Base-by-base conservation (phyloP, 2,329 filamentous ascomycete genomes). In the Xylariaceae sp. region DNA sequence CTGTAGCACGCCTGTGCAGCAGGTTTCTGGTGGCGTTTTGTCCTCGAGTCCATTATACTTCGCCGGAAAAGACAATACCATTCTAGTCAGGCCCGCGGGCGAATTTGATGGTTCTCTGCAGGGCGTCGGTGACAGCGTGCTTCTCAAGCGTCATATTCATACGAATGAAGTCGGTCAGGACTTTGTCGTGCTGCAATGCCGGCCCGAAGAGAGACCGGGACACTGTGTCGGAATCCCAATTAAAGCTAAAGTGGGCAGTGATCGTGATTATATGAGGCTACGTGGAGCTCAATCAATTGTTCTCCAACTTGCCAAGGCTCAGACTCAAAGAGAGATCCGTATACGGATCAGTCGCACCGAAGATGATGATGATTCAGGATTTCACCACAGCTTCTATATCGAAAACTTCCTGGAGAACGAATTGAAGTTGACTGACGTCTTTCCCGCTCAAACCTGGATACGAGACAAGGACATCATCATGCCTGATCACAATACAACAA, bases 121-220 rank as follows among this genome's bases (percentile, higher is more conserved):
- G 19, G 32, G n/a, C 3, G 11, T 18, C 2, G 32, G 41, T 22
- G 18, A 26, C 4, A 28, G 32, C 37, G 24, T 43, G 28, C 13
- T 22, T 7, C 9, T 37, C 12, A 24, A 15, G 12, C 41, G 37
- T 15, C 12, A 18, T 19, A 9, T 43, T 8, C 19, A 39, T 19
- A 35, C 12, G 22, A 19, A 43, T 19, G 30, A 19, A 4, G 24
- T 18, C 2, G 24, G 31, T 11, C 41, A 36, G 12, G 24, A 2
- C 26, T 39, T 35, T 17, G 18, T 39, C 6, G n/a, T 39, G n/a
- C 37, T 43, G 26, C 30, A 39, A 34, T 43, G 41, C 32, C 41
- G 36, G 2, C 17, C 11, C 3, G 31, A 30, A 9, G n/a, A 36
- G 30, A 19, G 24, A 32, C 22, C 13, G 15, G 31, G 11, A 2